Evolutionary conservation across 768 basidiomycete species (phyloP).

Genomic region (Clitopilus hobsonii): DNA sequence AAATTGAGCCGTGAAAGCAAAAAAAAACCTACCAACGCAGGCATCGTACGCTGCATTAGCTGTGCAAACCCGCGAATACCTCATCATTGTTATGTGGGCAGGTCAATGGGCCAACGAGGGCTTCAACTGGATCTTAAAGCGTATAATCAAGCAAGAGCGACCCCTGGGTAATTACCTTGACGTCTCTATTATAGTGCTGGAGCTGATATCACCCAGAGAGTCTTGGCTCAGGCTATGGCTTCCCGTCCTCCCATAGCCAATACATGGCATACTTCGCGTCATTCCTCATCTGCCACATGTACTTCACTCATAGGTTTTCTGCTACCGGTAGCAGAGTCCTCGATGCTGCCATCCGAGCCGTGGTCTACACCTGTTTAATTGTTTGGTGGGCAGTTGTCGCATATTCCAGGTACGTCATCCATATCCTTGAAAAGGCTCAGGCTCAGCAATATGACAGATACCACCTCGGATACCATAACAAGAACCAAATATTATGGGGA

Average conservation of each 20-base stretch:
- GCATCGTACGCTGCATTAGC: slow-evolving; percentile 75
- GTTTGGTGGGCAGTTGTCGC: slow-evolving; percentile 64
- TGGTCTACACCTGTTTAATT: slow-evolving; percentile 45
- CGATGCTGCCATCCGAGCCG: slow-evolving; percentile 44
- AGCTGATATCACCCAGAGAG: slow-evolving; percentile 30
- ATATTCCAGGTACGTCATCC: slow-evolving; percentile 61
- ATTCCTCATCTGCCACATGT: slow-evolving; percentile 71
- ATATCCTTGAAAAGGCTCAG: not conserved
- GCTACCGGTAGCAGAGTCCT: slow-evolving; percentile 45
- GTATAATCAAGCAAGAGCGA: slow-evolving; percentile 59
- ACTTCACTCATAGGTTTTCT: slow-evolving; percentile 61
- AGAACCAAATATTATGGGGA: slow-evolving; percentile 74
- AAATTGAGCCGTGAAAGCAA: not conserved
- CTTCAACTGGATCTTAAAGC: slow-evolving; percentile 68
- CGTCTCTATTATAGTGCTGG: not conserved
- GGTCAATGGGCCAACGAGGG: slow-evolving; percentile 73
- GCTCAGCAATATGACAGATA: slow-evolving; percentile 36
- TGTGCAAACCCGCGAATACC: slow-evolving; percentile 71
- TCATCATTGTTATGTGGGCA: slow-evolving; percentile 80
- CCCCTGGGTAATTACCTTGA: slow-evolving; percentile 47
- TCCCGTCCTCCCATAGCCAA: slow-evolving; percentile 87
- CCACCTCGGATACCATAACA: slow-evolving; percentile 68
- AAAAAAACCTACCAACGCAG: slow-evolving; percentile 30
- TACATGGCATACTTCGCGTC: slow-evolving; percentile 86
- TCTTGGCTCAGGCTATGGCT: slow-evolving; percentile 73